Base-by-base conservation (phyloP, 2,329 filamentous ascomycete genomes). In the Paraphaeosphaeria sporulosa region DNA sequence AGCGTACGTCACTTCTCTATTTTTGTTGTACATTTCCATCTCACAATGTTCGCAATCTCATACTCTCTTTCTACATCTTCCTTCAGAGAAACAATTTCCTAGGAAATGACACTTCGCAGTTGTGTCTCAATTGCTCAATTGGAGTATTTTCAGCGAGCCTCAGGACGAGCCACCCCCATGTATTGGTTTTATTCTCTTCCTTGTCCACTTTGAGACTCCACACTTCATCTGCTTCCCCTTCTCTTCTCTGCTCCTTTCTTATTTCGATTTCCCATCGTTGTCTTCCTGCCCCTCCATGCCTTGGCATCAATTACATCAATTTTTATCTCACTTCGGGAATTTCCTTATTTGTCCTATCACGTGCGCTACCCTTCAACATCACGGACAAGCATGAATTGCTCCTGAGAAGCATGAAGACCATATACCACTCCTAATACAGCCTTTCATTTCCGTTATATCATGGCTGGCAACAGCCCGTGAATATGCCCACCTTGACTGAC, bases 1-100 rank as follows among this genome's bases (percentile, higher is more conserved):
- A 76, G 85, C 86, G 92, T 94, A 84, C 86, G 90, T 88, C 27
- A 17, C 12, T 58, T 17, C 23, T 58, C 27, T 36, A 46, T 36
- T 55, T 48, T 10, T 19, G 21, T 27, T 30, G 19, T 55, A 27
- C 21, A 9, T 21, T 57, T 44, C 30, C 12, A n/a, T 1, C 12
- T 55, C 44, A 38, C 34, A 43, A 57, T 51, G 12, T 54, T 48
- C 42, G 30, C 51, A n/a, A 6, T 27, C 25, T 27, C 7, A 19
- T 19, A 38, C 36, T 25, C 5, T 58, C 42, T 27, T 27, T 19
- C 23, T n/a, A n/a, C n/a, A n/a, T n/a, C n/a, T n/a, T n/a, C n/a
- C n/a, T n/a, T n/a, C n/a, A n/a, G n/a, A n/a, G n/a, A n/a, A n/a
- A n/a, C n/a, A n/a, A n/a, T n/a, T n/a, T n/a, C n/a, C n/a, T n/a